phyloP scores from a whole-genome alignment of 371 early-diverging fungal genomes.

The Saksenaea oblongispora region DNA sequence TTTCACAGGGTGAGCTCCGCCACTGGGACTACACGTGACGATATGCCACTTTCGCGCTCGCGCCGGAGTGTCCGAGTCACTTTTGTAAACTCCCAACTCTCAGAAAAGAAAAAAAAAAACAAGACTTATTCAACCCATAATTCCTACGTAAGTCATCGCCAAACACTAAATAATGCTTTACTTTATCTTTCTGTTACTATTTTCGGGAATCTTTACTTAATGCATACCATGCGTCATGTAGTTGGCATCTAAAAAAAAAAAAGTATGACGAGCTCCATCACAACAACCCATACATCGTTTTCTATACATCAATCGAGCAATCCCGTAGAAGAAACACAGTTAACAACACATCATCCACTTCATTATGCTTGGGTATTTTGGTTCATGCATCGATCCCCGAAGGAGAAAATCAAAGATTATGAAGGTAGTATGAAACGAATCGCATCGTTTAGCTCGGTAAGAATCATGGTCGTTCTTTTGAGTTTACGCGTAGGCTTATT shows the following conservation, averaged over 20 bases:
- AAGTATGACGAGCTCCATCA: slow-evolving; percentile 3
- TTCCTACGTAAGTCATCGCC: not conserved
- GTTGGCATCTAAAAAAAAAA: not conserved
- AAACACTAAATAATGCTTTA: not conserved
- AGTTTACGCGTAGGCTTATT: not conserved
- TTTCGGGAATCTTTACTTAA: not conserved
- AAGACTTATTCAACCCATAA: too few relatives aligned
- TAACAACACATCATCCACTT: slow-evolving; percentile 46
- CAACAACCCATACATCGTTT: not conserved
- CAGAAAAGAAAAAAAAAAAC: too few relatives aligned
- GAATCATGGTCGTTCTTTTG: slow-evolving; percentile 7
- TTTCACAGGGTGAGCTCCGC: too few relatives aligned
- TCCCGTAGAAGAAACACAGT: not conserved
- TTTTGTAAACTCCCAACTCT: too few relatives aligned
- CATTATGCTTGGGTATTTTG: slow-evolving; percentile 80
- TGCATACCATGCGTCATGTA: not conserved
- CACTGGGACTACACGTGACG: too few relatives aligned
- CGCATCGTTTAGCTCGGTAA: slow-evolving; percentile 80
- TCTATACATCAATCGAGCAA: slow-evolving; percentile 1
- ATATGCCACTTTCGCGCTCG: too few relatives aligned
- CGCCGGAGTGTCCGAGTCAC: too few relatives aligned
- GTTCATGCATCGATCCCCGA: slow-evolving; percentile 91
- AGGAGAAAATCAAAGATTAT: slow-evolving; percentile 86
- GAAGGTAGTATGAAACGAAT: slow-evolving; percentile 86
- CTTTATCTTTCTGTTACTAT: not conserved